Evolutionary conservation across 192 early-diverging fungal species (phyloP), one percentile per base, ranked within the genome.

Genomic region (Podila horticola): DNA sequence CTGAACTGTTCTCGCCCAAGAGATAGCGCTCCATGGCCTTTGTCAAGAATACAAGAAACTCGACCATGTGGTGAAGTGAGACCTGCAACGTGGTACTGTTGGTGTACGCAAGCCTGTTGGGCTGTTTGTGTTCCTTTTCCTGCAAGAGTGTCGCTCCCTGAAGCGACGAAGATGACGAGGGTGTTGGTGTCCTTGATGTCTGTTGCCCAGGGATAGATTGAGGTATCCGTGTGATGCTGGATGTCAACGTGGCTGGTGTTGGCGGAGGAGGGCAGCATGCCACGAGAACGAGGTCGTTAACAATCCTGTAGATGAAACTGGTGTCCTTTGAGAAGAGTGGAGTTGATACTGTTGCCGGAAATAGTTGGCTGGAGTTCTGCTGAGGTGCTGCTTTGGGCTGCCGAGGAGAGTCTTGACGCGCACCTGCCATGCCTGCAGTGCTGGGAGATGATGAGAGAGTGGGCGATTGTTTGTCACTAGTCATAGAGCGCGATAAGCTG

Each of bases 181-280:
- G 24, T 55, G 20, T 17, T 19, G 22, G 8, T 12, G n/a, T 2
- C 24, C 24, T n/a, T 55, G 24, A 26, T 12, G 55, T 30, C 9
- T 30, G 33, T 49, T 36, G 74, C 11, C 68, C 68, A 12, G 68
- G 69, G 19, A 79, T 22, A 0, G 70, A 28, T 5, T 13, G 31
- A 1, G 76, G 70, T 68, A 79, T 71, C 36, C 76, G 51, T 0
- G 67, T 69, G n/a, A 69, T 55, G 5, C 61, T 65, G 17, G 67
- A 58, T 0, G 71, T 69, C 2, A 64, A 26, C 3, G 34, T 69
- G n/a, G 66, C 38, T 3, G 64, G 71, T 5, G 65, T 59, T 31
- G 66, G 77, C 9, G 77, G 77, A 13, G 60, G 29, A 22, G 77
- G 77, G 49, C 71, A 81, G 34, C 70, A 72, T 0, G 71, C 66